Conservation (phyloP, 257 asterid genomes). For the Solanum boliviense region DNA sequence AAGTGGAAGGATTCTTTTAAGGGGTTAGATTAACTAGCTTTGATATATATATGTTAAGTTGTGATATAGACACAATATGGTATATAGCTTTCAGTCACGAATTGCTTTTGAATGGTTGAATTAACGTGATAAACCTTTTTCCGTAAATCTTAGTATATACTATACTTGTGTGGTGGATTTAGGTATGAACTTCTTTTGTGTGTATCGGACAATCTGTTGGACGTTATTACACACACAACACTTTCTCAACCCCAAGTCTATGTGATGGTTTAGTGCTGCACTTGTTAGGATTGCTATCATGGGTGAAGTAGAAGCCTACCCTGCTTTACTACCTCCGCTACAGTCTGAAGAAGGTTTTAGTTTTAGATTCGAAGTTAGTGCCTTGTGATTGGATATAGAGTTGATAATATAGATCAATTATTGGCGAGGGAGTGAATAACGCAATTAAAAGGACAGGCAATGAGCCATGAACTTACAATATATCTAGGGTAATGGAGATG, state of each 20-base stretch:
- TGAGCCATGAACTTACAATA: not conserved
- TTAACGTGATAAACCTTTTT: not conserved
- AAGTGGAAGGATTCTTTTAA: not conserved
- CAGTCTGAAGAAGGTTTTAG: not conserved
- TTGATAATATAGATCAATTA: not conserved
- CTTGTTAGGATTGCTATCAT: not conserved
- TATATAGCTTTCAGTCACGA: not conserved
- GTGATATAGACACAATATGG: not conserved
- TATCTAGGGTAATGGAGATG: not conserved
- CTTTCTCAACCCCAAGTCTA: not conserved
- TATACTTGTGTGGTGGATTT: not conserved
- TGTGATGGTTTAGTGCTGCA: not conserved
- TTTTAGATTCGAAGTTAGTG: not conserved
- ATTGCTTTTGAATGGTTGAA: not conserved
- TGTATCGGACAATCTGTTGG: not conserved
- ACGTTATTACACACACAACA: not conserved
- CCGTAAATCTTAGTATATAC: not conserved
- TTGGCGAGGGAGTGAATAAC: not conserved
- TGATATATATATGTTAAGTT: too few species aligned
- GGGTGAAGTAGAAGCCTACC: not conserved
- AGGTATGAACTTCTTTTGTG: not conserved
- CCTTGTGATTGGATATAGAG: not conserved
- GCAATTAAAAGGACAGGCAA: not conserved
- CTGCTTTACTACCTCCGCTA: not conserved
- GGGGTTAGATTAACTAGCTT: too few species aligned